Percentiles rank a stretch among this genome's conserved stretches.
These are phyloP conservation scores for Raffaelea arxii DNA, from an alignment of 2,329 filamentous ascomycete species.

Conservation along the genomic window DNA sequence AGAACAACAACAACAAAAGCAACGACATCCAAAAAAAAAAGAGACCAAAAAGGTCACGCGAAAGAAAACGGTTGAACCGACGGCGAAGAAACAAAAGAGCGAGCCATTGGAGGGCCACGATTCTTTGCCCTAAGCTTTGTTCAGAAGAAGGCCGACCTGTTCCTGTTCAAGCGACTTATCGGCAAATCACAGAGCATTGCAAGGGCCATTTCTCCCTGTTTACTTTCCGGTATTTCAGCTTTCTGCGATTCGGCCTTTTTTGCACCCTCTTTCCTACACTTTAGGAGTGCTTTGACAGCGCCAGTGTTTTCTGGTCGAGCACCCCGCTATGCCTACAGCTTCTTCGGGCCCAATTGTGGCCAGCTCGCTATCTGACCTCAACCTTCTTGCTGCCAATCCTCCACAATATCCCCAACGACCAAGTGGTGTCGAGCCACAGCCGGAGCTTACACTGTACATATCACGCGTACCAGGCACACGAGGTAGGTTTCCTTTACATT, in stretches of 20 bases:
- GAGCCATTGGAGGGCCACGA: no score
- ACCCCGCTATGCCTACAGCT: no score
- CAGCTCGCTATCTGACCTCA: constrained; percentile 70
- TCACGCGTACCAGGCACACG: constrained; percentile 83
- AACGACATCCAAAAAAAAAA: not conserved
- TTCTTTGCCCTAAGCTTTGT: no score
- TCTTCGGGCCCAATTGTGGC: constrained; percentile 51
- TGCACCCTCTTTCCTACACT: no score
- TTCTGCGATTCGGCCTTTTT: no score
- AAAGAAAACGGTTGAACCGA: not conserved
- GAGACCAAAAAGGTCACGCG: not conserved
- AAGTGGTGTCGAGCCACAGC: constrained; percentile 58
- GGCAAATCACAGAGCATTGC: no score
- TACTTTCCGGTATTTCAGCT: no score
- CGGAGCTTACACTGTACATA: constrained; percentile 78
- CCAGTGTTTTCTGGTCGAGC: no score
- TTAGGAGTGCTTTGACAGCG: no score
- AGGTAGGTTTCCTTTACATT: constrained; percentile 50
- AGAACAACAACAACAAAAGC: not conserved
- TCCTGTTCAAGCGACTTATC: not conserved
- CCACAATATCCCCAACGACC: constrained; percentile 78
- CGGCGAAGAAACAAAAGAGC: not conserved
- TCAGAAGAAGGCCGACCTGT: not conserved
- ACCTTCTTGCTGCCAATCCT: constrained; percentile 73
- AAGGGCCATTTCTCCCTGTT: no score